Evolutionary conservation across 192 early-diverging fungal genomes (phyloP), one percentile per base, ranked within the genome.

Genomic region (Backusella macrospora): DNA sequence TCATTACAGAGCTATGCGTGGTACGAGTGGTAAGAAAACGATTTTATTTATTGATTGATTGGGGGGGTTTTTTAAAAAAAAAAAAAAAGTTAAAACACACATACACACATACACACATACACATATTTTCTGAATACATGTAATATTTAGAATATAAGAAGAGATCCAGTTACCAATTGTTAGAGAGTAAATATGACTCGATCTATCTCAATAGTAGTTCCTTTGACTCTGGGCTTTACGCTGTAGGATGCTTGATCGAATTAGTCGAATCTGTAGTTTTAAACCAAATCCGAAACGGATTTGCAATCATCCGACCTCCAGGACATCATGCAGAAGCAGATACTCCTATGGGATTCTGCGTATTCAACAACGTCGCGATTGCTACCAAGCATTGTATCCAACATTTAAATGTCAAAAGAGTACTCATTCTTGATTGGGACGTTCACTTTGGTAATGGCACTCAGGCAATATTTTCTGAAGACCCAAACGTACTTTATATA

Each of bases 401-500:
- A 26, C 39, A 82, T 9, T 73, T 83, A n/a, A 76, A 82, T 21
- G 80, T 83, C 13, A 70, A 84, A 42, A 83, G 85, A 62, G 84
- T 98, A 9, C 76, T 98, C 78, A 91, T 98, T 26, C 74, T 98
- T 14, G 96, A 98, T 73, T 98, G 96, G 86, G 96, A 98, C 75
- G 84, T 97, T 18, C 96, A 98, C 78, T 96, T 97, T 73, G 96
- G 96, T 90, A 98, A 98, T 76, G 96, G 96, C 4, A 97, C 92
- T 39, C 95, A 98, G 63, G 86, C 91, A 5, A 83, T 85, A 1
- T 98, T 98, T 69, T 90, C 90, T 76, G 71, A 86, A 3, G 91
- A 96, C 69, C 86, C 89, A 6, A 82, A 89, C 73, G 93, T 97
- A 1, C 82, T 97, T 13, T 96, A 95, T 71, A 84, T 94, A 48